phyloP scores from a whole-genome alignment of 768 basidiomycete genomes.

The Hirschioporus abietinus region DNA sequence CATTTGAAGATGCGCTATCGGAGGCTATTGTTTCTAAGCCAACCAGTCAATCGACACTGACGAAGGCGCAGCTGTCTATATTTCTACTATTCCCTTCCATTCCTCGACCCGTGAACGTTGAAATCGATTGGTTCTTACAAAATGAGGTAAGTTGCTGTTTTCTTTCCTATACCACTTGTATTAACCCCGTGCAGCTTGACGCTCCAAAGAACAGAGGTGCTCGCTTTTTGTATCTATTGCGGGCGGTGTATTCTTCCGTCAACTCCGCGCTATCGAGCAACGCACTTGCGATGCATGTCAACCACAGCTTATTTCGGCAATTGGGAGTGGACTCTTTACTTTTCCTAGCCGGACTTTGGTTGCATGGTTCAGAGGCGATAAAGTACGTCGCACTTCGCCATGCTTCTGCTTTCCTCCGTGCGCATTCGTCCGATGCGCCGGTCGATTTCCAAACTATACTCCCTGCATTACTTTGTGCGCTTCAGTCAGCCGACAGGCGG shows the following conservation, averaged over 20 bases:
- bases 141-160: slow-evolving; percentile 15
- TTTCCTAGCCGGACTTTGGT: slow-evolving; percentile 78
- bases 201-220: slow-evolving; percentile 20
- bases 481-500: slow-evolving; percentile 39
- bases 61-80: slow-evolving; percentile 54
- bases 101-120: slow-evolving; percentile 33
- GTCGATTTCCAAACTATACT: slow-evolving; percentile 80
- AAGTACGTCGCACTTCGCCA: slow-evolving; percentile 63
- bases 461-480: slow-evolving; percentile 59
- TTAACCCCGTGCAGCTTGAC: slow-evolving; percentile 3
- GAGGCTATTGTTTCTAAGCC: slow-evolving; percentile 55
- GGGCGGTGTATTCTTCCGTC: slow-evolving; percentile 59
- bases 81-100: slow-evolving; percentile 47
- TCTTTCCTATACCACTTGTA: not conserved
- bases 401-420: slow-evolving; percentile 73
- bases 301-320: slow-evolving; percentile 60
- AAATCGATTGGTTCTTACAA: slow-evolving; percentile 49
- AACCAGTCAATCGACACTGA: slow-evolving; percentile 47
- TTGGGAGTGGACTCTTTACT: slow-evolving; percentile 67
- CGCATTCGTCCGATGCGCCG: slow-evolving; percentile 50
- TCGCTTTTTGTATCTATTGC: slow-evolving; percentile 56
- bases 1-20: slow-evolving; percentile 34
- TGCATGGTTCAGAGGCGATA: slow-evolving; percentile 24
- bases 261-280: slow-evolving; percentile 48
- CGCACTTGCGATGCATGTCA: slow-evolving; percentile 48